A percentile compares a stretch with the other conserved stretches of the same genome.
Evolutionary conservation across 2,329 filamentous ascomycete species (phyloP).

Genomic region (Claviceps humidiphila): DNA sequence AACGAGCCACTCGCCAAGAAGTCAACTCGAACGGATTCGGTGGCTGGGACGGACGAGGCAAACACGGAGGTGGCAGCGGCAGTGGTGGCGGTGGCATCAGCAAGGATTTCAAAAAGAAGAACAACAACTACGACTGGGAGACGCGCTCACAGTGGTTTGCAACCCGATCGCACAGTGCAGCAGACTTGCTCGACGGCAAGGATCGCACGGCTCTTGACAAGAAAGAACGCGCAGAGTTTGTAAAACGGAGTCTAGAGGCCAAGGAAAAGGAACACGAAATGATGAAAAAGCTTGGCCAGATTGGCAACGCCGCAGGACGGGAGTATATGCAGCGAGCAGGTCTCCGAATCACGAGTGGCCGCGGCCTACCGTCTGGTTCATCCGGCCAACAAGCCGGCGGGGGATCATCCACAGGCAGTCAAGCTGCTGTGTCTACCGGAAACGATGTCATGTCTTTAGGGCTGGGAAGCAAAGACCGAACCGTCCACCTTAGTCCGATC

Average conservation of each 20-base stretch:
- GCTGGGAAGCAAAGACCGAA: slow-evolving; percentile 22
- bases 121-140: slow-evolving; percentile 41
- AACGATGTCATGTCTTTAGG: slow-evolving; percentile 29
- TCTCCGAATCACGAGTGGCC: slow-evolving; percentile 7
- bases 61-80: slow-evolving; percentile 10
- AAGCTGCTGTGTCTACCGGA: slow-evolving; percentile 19
- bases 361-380: neutral
- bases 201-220: slow-evolving; percentile 43
- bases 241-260: slow-evolving; percentile 50
- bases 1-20: slow-evolving; percentile 54
- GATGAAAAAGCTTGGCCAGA: slow-evolving; percentile 50
- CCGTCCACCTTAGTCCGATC: slow-evolving; percentile 43
- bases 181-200: slow-evolving; percentile 52
- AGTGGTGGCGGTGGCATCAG: neutral
- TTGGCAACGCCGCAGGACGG: slow-evolving; percentile 52
- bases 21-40: slow-evolving; percentile 55
- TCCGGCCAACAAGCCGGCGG: neutral
- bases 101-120: slow-evolving; percentile 10
- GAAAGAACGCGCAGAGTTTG: slow-evolving; percentile 49
- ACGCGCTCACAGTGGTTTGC: slow-evolving; percentile 46
- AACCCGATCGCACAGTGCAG: slow-evolving; percentile 37
- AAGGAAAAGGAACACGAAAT: slow-evolving; percentile 63
- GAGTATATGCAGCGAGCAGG: slow-evolving; percentile 51
- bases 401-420: slow-evolving; percentile 5
- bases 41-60: slow-evolving; percentile 16